Evolutionary conservation across 1,139 yeast genomes (phyloP), one percentile per base, ranked within the genome.

Genomic region (Diutina catenulata): DNA sequence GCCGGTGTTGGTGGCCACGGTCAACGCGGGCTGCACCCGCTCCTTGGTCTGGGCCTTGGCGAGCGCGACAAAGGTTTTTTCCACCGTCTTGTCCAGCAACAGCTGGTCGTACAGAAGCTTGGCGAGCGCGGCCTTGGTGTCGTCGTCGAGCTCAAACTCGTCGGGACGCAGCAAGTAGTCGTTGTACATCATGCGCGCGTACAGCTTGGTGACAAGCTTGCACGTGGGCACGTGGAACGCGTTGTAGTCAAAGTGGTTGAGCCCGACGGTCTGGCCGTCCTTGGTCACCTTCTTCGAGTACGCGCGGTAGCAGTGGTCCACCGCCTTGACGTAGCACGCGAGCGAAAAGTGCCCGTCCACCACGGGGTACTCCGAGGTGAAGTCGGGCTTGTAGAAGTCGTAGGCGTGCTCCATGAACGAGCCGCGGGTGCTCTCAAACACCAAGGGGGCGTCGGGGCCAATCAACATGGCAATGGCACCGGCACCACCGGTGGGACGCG

Each of bases 401-500:
- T 91, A 91, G 39, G 93, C 95, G 57, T 91, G 95, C 63, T 83
- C 93, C 94, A 91, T 83, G 70, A 68, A 83, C 22, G 94, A 74
- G 46, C 97, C 97, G 64, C 94, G 84, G 43, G 77, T 73, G 39
- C 80, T 63, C 53, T 91, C 97, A 52, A 93, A 78, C 36, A 84
- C 96, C 51, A 93, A 73, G 48, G 98, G 98, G 33, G 98, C 97
- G 56, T 93, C 95, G 40, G 97, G 95, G 39, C 99, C 99, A 54
- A 93, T 82, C 59, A 83, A 76, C 57, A 93, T 54, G 38, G 99
- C 99, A 43, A 91, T 94, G 40, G 94, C 75, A 55, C 99, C 99
- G 43, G 94, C 97, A 64, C 99, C 99, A 59, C 99, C 99, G 42
- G 98, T 91, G 53, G 99, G 98, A 70, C 99, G 80, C 41, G 99